These are phyloP conservation scores for Ascochyta pisi DNA, from an alignment of 2,329 filamentous ascomycete genomes.

Conservation along the genomic window DNA sequence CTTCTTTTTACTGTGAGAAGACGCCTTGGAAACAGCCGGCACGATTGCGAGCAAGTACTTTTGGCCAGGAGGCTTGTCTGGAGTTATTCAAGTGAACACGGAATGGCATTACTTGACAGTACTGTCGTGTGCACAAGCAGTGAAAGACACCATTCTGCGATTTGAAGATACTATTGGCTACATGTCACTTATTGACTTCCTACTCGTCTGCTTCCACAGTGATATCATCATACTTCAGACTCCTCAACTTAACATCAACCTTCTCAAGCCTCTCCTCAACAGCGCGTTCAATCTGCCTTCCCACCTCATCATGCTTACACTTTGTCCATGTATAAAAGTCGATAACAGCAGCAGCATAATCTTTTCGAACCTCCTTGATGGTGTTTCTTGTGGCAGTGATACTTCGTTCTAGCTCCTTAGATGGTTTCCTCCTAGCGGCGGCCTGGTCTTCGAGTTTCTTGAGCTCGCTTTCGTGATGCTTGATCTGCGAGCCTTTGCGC, in stretches of 20 bases:
- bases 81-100: neutral
- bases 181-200: too few species aligned
- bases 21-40: too few species aligned
- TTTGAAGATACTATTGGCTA: too few species aligned
- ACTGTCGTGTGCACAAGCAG: too few species aligned
- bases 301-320: neutral
- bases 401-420: neutral
- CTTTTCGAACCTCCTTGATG: neutral
- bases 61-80: neutral
- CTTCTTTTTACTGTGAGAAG: too few species aligned
- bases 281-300: neutral
- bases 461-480: neutral
- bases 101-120: neutral
- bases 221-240: too few species aligned
- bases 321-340: neutral
- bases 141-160: too few species aligned
- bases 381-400: neutral
- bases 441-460: neutral
- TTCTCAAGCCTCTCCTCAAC: neutral
- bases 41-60: neutral
- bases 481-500: neutral
- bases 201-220: too few species aligned
- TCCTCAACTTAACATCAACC: too few species aligned
- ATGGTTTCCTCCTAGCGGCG: neutral
- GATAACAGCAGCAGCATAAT: neutral